Conservation (phyloP, 305 asterid genomes). For the Fraxinus baroniana region DNA sequence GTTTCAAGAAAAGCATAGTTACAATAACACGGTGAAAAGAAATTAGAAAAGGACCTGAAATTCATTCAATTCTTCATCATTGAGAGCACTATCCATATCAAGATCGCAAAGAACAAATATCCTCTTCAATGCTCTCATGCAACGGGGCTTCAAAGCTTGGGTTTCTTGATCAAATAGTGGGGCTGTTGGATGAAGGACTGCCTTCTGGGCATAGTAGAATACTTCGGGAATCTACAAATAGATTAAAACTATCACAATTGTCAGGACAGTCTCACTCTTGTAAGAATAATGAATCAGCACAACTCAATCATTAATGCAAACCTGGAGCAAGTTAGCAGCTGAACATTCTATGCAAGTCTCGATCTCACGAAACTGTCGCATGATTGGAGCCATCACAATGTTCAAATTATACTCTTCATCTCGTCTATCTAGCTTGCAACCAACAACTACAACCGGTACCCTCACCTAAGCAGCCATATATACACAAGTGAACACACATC, state of each 20-base stretch:
- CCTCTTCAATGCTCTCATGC: constrained; percentile 84
- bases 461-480: constrained; percentile 54
- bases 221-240: constrained; percentile 80
- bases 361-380: constrained; percentile 93
- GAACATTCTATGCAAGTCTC: constrained; percentile 98
- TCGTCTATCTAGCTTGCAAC: constrained; percentile 91
- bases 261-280: constrained; percentile 12
- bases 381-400: constrained; percentile 75
- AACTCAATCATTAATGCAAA: constrained; percentile 29
- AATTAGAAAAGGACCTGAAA: constrained; percentile 63
- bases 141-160: constrained; percentile 78
- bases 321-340: constrained; percentile 88
- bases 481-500: constrained; percentile 14
- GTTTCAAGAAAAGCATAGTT: constrained; percentile 9
- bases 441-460: constrained; percentile 87
- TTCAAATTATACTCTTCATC: constrained; percentile 67
- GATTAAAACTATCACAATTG: constrained; percentile 26
- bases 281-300: constrained; percentile 6
- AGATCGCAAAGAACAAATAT: constrained; percentile 85
- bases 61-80: constrained; percentile 85
- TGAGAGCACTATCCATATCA: constrained; percentile 88
- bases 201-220: constrained; percentile 89
- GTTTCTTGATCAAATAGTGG: constrained; percentile 93
- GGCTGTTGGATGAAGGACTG: constrained; percentile 95
- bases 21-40: not conserved